Conservation (phyloP, 768 basidiomycete species). For the Cyclocybe aegerita region DNA sequence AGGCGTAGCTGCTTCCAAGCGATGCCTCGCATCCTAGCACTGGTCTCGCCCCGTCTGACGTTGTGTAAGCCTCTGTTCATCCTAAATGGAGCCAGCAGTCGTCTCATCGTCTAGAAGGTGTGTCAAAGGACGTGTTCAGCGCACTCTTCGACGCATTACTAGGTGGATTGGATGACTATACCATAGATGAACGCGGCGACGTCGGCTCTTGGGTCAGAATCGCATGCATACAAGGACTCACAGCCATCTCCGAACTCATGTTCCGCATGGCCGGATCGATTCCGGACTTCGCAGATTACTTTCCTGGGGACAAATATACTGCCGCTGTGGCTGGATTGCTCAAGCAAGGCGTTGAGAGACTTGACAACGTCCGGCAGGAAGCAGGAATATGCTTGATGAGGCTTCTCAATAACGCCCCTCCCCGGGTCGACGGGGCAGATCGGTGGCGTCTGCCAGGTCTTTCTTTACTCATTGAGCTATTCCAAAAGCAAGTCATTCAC, state of each 20-base stretch:
- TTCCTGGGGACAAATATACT: conserved; percentile 60
- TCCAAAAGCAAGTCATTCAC: conserved; percentile 42
- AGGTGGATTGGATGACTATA: conserved; percentile 87
- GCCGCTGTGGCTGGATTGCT: conserved; percentile 63
- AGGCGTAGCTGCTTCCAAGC: conserved; percentile 42
- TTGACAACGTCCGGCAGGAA: conserved; percentile 86
- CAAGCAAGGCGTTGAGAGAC: conserved; percentile 87
- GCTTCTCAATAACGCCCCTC: conserved; percentile 48
- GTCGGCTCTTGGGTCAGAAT: conserved; percentile 95
- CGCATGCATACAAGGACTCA: conserved; percentile 68
- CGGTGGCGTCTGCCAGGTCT: conserved; percentile 54
- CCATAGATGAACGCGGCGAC: conserved; percentile 92
- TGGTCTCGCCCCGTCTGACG: conserved; percentile 39
- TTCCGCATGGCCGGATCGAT: conserved; percentile 42
- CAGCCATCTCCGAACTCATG: conserved; percentile 50
- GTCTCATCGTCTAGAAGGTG: conserved; percentile 34
- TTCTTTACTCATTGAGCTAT: conserved; percentile 49
- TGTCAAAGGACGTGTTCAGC: conserved; percentile 44
- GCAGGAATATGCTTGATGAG: conserved; percentile 63
- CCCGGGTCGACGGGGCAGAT: conserved; percentile 35
- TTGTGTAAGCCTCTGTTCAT: conserved; percentile 38
- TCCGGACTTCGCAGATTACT: conserved; percentile 51
- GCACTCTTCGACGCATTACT: conserved; percentile 56
- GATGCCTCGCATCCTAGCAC: conserved; percentile 47
- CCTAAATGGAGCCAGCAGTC: conserved; percentile 2